Evolutionary conservation across 371 early-diverging fungal genomes (phyloP).

Genomic region (Mycotypha africana): DNA sequence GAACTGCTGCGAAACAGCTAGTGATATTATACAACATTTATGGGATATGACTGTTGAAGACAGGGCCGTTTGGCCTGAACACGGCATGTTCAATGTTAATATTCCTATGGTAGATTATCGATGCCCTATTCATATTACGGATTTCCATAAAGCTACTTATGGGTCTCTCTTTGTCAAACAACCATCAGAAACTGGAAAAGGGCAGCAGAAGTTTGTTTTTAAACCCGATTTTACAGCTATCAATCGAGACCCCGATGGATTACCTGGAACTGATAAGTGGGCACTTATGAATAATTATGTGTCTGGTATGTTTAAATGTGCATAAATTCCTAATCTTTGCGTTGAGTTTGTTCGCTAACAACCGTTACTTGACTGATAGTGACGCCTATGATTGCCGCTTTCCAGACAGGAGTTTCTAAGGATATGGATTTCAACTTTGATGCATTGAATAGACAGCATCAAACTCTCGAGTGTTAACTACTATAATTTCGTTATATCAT

Average conservation of each 20-base stretch:
- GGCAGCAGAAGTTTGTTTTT: conserved; percentile 19
- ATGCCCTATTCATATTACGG: conserved; percentile 34
- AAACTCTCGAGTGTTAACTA: too few relatives aligned
- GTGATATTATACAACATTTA: conserved; percentile 27
- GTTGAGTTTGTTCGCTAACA: neutral
- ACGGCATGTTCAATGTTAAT: conserved; percentile 35
- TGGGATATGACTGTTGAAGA: neutral
- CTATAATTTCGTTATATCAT: too few relatives aligned
- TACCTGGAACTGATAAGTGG: conserved; percentile 34
- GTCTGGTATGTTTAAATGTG: conserved; percentile 21
- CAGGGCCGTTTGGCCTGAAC: conserved; percentile 28
- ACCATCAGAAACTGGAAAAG: conserved; percentile 9
- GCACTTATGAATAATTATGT: conserved; percentile 29
- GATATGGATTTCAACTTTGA: conserved; percentile 22
- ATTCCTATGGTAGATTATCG: conserved; percentile 29
- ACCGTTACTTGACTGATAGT: too few relatives aligned
- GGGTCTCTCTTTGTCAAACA: conserved; percentile 28
- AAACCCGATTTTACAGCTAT: conserved; percentile 26
- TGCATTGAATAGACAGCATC: conserved; percentile 2
- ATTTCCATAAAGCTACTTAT: conserved; percentile 20
- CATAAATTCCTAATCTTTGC: neutral
- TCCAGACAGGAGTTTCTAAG: conserved; percentile 8
- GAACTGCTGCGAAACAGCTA: conserved; percentile 31
- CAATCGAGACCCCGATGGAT: conserved; percentile 13
- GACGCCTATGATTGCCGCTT: conserved; percentile 34